Conservation (phyloP, 2,329 filamentous ascomycete species). For the Paraconiothyrium brasiliense region DNA sequence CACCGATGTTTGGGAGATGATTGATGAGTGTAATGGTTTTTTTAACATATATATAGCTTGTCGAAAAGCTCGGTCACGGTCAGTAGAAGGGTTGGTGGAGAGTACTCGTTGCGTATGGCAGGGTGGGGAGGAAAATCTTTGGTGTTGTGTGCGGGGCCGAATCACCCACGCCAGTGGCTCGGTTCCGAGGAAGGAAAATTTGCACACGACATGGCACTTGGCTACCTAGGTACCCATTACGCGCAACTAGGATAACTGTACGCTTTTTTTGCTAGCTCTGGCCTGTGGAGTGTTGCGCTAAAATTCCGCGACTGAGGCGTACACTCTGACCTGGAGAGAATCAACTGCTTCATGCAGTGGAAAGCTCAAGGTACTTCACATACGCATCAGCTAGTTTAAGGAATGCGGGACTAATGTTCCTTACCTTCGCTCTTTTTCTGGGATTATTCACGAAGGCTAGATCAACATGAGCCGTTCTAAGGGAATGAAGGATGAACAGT, state of each 20-base stretch:
- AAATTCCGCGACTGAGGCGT: no score
- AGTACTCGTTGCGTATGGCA: not conserved
- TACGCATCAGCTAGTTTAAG: no score
- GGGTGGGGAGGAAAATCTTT: not conserved
- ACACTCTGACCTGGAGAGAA: no score
- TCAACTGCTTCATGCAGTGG: no score
- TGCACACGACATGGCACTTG: not conserved
- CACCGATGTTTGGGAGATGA: conserved; percentile 15
- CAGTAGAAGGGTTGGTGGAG: no score
- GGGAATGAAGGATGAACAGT: no score
- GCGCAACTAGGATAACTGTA: not conserved
- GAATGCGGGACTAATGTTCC: no score
- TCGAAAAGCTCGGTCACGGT: not conserved
- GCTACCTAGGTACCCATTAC: not conserved
- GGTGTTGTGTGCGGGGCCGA: not conserved
- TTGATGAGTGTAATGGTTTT: not conserved
- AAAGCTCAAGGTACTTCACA: no score
- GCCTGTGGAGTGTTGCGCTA: no score
- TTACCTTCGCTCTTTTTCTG: no score
- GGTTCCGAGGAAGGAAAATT: not conserved
- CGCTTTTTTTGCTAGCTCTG: not conserved
- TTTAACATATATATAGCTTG: not conserved
- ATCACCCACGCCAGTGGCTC: not conserved
- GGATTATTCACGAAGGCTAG: no score
- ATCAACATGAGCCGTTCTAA: no score